These are phyloP conservation scores for Cyberlindnera sargentensis DNA, from an alignment of 805 yeast species.

Conservation along the genomic window DNA sequence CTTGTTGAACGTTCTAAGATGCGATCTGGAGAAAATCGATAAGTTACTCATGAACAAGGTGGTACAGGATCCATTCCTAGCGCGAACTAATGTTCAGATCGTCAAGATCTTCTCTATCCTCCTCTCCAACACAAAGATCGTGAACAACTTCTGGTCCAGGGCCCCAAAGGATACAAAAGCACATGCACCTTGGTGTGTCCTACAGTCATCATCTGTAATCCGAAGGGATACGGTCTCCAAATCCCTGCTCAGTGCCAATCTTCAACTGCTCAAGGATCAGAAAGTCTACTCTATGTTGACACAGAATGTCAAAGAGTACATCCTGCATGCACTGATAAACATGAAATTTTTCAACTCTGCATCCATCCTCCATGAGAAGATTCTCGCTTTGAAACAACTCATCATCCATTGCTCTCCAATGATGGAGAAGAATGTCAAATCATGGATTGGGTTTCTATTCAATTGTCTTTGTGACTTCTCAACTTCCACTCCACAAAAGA, in stretches of 20 bases:
- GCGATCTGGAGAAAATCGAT: slow-evolving; percentile 10
- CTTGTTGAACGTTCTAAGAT: slow-evolving; percentile 4
- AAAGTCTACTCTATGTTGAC: slow-evolving; percentile 8
- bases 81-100: slow-evolving; percentile 20
- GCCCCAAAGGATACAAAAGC: slow-evolving; percentile 1
- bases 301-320: slow-evolving; percentile 11
- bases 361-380: slow-evolving; percentile 17
- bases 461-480: slow-evolving; percentile 17
- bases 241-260: slow-evolving; percentile 18
- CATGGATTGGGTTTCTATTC: slow-evolving; percentile 17
- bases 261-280: slow-evolving; percentile 21
- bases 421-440: slow-evolving; percentile 23
- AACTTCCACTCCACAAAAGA: slow-evolving; percentile 8
- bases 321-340: slow-evolving; percentile 16
- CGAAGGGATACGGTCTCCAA: slow-evolving; percentile 14
- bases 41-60: slow-evolving; percentile 1
- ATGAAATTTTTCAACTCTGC: slow-evolving; percentile 18
- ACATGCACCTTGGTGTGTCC: slow-evolving; percentile 13
- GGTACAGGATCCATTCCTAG: slow-evolving; percentile 15
- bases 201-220: slow-evolving; percentile 9
- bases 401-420: slow-evolving; percentile 12
- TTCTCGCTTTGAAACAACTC: slow-evolving; percentile 16
- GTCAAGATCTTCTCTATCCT: slow-evolving; percentile 12
- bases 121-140: slow-evolving; percentile 11
- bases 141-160: slow-evolving; percentile 4